Percentiles rank a stretch among this genome's conserved stretches.
Evolutionary conservation across 306 rosid species (phyloP).

Genomic region (Cicer judaicum): DNA sequence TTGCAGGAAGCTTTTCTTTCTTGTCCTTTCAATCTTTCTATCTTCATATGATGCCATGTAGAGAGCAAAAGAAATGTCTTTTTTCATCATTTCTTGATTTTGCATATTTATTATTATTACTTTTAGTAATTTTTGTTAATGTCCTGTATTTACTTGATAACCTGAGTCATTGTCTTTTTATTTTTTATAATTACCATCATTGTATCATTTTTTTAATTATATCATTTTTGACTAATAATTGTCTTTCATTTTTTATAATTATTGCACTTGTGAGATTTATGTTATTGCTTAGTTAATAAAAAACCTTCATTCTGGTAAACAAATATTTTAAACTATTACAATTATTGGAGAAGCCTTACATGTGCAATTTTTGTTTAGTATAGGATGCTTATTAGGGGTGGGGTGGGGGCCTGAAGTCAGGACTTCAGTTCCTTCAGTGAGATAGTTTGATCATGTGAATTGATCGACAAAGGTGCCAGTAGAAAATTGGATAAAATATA

Average conservation of each 20-base stretch:
- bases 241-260: not conserved
- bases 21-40: not conserved
- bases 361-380: too few relatives aligned
- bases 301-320: not conserved
- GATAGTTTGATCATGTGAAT: not conserved
- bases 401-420: too few relatives aligned
- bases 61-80: not conserved
- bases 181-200: not conserved
- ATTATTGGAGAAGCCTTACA: not conserved
- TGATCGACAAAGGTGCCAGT: not conserved
- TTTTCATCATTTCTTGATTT: not conserved
- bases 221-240: not conserved
- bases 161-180: not conserved
- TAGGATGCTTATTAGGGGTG: too few relatives aligned
- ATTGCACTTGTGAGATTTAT: not conserved
- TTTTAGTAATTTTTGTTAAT: not conserved
- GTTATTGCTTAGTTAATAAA: not conserved
- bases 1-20: not conserved
- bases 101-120: not conserved
- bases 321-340: not conserved
- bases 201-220: not conserved
- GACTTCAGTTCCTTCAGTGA: not conserved
- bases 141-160: slow-evolving; percentile 3
- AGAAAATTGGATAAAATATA: not conserved
- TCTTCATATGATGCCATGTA: not conserved